phyloP scores from a whole-genome alignment of 345 rosid species.

The Eucalyptus sideroxylon region DNA sequence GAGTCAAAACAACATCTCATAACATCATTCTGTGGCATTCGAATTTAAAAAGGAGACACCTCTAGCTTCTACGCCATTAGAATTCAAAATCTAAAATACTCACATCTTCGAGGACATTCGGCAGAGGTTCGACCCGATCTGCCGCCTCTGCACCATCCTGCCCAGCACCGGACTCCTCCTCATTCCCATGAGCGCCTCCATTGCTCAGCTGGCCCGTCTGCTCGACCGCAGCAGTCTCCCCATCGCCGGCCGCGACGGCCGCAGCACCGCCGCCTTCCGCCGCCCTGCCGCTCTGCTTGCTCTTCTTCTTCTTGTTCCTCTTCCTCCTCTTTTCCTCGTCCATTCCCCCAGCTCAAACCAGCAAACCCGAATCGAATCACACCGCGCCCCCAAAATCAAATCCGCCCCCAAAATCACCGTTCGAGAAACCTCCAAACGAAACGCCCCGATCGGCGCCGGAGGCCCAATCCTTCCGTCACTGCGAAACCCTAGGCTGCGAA shows the following conservation, averaged over 20 bases:
- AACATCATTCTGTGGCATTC: background rate
- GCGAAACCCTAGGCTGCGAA: background rate
- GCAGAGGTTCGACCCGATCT: background rate
- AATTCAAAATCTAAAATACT: background rate
- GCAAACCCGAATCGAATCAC: background rate
- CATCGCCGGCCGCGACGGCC: background rate
- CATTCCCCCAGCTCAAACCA: background rate
- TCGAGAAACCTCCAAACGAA: background rate
- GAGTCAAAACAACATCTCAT: background rate
- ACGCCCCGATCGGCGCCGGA: background rate
- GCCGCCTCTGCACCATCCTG: background rate
- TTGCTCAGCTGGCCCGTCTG: constrained; percentile 6
- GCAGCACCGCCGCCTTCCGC: background rate
- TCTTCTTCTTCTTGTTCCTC: constrained; percentile 4
- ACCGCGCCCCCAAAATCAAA: background rate
- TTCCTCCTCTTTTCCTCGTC: background rate
- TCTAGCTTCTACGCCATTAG: constrained; percentile 19
- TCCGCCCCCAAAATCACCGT: background rate
- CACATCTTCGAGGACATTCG: background rate
- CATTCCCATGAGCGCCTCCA: background rate
- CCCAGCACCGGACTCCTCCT: background rate
- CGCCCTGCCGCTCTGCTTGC: background rate
- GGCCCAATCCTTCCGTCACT: background rate
- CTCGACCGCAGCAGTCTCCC: background rate
- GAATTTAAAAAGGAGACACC: background rate